Percentiles rank a stretch among this genome's conserved stretches.
phyloP scores from a whole-genome alignment of 345 rosid species.

The Erysimum cheiranthoides region DNA sequence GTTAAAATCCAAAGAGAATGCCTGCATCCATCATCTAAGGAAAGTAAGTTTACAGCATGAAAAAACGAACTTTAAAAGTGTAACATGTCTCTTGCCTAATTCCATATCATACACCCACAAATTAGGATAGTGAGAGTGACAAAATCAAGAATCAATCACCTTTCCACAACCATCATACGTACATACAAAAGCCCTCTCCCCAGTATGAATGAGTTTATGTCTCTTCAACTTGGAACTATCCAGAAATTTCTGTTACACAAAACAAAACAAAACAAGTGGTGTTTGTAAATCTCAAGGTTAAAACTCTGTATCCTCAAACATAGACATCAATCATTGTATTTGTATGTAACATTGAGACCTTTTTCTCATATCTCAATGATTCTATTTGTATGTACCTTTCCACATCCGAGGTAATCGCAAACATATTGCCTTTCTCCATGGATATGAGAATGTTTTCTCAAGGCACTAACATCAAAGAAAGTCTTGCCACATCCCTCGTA shows the following conservation, averaged over 20 bases:
- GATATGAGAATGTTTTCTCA: conserved; percentile 95
- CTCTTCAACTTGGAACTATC: conserved; percentile 98
- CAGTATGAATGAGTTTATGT: conserved; percentile 93
- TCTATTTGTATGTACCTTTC: conserved; percentile 60
- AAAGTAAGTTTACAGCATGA: conserved; percentile 6
- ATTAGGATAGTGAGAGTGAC: conserved; percentile 28
- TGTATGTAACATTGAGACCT: too few species aligned
- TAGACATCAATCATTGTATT: too few species aligned
- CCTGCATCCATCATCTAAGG: conserved; percentile 57
- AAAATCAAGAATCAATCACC: conserved; percentile 60
- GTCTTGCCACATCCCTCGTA: conserved; percentile 95
- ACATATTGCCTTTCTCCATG: conserved; percentile 94
- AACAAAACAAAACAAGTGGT: too few species aligned
- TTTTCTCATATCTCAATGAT: too few species aligned
- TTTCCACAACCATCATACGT: conserved; percentile 99
- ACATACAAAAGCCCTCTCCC: conserved; percentile 82
- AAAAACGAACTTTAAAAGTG: neutral
- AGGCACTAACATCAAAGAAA: conserved; percentile 90
- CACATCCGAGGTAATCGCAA: conserved; percentile 81
- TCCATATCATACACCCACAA: neutral
- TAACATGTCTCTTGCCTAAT: neutral
- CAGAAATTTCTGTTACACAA: conserved; percentile 83
- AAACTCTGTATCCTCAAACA: too few species aligned
- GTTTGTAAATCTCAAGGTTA: too few species aligned
- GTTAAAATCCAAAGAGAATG: conserved; percentile 97